Conservation (phyloP, 805 yeast genomes). For the Allodekkera sacchari region DNA sequence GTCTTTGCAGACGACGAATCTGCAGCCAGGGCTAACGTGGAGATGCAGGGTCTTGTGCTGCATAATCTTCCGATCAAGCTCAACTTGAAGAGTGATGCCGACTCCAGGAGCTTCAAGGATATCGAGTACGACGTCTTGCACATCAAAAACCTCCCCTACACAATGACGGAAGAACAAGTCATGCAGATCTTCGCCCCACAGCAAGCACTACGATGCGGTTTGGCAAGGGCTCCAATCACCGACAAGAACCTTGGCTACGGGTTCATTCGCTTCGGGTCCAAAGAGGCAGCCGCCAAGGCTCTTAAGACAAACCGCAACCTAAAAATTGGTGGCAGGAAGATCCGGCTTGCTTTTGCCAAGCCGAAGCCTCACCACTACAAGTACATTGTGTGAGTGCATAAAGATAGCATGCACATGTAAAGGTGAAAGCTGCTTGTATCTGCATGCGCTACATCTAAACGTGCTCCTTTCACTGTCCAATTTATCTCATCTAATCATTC, state of each 20-base stretch:
- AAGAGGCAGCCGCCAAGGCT: slow-evolving; percentile 38
- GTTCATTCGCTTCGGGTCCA: slow-evolving; percentile 46
- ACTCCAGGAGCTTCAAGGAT: slow-evolving; percentile 2
- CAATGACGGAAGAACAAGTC: slow-evolving; percentile 16
- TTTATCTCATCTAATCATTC: not conserved
- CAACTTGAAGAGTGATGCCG: slow-evolving; percentile 10
- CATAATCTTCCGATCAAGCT: slow-evolving; percentile 19
- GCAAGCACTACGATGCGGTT: slow-evolving; percentile 21
- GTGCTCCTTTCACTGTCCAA: not conserved
- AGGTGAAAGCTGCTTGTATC: no score
- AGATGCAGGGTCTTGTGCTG: slow-evolving; percentile 25
- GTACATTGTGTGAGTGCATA: slow-evolving; percentile 15
- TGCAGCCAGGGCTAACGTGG: slow-evolving; percentile 19
- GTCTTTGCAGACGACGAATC: slow-evolving; percentile 13
- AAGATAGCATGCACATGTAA: not conserved
- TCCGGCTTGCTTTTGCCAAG: slow-evolving; percentile 25
- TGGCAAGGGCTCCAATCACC: slow-evolving; percentile 22
- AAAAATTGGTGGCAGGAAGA: slow-evolving; percentile 36
- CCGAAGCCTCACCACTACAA: slow-evolving; percentile 16
- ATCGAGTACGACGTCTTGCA: slow-evolving; percentile 17
- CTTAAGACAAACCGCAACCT: slow-evolving; percentile 32
- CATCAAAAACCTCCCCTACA: slow-evolving; percentile 22
- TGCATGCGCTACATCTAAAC: no score
- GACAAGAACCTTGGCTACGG: slow-evolving; percentile 42
- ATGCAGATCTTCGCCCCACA: slow-evolving; percentile 17